These are phyloP conservation scores for Botrytis deweyae DNA, from an alignment of 2,329 filamentous ascomycete genomes.

Conservation along the genomic window DNA sequence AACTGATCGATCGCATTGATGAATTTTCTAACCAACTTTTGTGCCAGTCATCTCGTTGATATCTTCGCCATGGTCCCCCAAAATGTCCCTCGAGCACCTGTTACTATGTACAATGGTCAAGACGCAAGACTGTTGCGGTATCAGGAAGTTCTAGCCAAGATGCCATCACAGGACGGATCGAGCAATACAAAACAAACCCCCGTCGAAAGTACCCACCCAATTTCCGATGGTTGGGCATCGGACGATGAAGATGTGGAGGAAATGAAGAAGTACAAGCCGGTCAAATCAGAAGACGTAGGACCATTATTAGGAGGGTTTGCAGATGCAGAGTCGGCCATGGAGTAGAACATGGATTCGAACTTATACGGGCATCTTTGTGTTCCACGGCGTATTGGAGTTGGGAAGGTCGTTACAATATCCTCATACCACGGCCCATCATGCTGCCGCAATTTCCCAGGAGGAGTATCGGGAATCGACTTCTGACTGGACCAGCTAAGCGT, in stretches of 20 bases:
- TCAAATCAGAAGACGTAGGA: constrained; percentile 40
- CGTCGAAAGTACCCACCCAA: constrained; percentile 30
- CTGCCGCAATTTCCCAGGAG: constrained; percentile 30
- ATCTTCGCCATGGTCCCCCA: constrained; percentile 64
- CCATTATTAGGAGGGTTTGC: constrained; percentile 40
- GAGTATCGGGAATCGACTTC: constrained; percentile 34
- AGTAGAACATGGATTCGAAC: constrained; percentile 33
- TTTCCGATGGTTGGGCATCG: constrained; percentile 47
- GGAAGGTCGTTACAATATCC: constrained; percentile 35
- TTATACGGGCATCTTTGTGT: constrained; percentile 30
- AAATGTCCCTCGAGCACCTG: constrained; percentile 43
- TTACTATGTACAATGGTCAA: constrained; percentile 50
- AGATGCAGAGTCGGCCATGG: constrained; percentile 38
- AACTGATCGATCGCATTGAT: background rate
- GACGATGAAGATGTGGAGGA: constrained; percentile 39
- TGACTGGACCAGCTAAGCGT: constrained; percentile 40
- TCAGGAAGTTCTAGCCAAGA: constrained; percentile 60
- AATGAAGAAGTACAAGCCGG: constrained; percentile 32
- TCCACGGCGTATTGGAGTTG: constrained; percentile 37
- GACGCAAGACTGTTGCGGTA: constrained; percentile 58
- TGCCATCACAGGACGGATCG: constrained; percentile 50
- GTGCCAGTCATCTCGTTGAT: constrained; percentile 62
- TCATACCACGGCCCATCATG: constrained; percentile 30
- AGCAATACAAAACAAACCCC: constrained; percentile 38
- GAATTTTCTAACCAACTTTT: constrained; percentile 24